Evolutionary conservation across 495 filamentous ascomycete species (phyloP).

Genomic region (Tuber aestivum): DNA sequence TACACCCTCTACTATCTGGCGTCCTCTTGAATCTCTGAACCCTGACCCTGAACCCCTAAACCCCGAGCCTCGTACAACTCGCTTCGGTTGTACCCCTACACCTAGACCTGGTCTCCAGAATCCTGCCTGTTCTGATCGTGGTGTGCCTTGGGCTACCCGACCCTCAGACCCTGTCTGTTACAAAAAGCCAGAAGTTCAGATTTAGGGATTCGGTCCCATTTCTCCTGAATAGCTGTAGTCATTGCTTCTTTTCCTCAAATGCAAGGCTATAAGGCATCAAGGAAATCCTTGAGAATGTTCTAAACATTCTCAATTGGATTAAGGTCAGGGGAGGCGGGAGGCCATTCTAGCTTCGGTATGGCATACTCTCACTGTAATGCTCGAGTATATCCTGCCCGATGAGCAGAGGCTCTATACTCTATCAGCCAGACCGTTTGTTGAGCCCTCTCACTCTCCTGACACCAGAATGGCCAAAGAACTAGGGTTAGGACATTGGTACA

Average conservation of each 20-base stretch:
- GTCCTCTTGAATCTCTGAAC: no score
- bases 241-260: neutral
- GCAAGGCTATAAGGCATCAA: neutral
- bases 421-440: conserved; percentile 3
- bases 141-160: no score
- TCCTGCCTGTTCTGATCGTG: no score
- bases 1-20: no score
- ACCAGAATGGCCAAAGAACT: conserved; percentile 23
- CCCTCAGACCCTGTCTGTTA: no score
- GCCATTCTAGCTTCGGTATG: conserved; percentile 7
- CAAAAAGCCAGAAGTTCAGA: conserved; percentile 4
- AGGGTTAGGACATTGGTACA: conserved; percentile 7
- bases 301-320: conserved; percentile 18
- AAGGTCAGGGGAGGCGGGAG: conserved; percentile 21
- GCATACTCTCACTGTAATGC: neutral
- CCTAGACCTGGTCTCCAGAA: no score
- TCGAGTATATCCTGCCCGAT: neutral
- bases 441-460: neutral
- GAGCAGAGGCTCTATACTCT: conserved; percentile 8
- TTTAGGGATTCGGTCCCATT: neutral
- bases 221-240: conserved; percentile 1
- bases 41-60: no score
- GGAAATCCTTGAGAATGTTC: conserved; percentile 7
- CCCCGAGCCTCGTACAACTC: no score
- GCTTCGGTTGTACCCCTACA: no score